A percentile compares a stretch with the other conserved stretches of the same genome.
Evolutionary conservation across 75 land plant genomes (phyloP).

Genomic region (Cunninghamia lanceolata): DNA sequence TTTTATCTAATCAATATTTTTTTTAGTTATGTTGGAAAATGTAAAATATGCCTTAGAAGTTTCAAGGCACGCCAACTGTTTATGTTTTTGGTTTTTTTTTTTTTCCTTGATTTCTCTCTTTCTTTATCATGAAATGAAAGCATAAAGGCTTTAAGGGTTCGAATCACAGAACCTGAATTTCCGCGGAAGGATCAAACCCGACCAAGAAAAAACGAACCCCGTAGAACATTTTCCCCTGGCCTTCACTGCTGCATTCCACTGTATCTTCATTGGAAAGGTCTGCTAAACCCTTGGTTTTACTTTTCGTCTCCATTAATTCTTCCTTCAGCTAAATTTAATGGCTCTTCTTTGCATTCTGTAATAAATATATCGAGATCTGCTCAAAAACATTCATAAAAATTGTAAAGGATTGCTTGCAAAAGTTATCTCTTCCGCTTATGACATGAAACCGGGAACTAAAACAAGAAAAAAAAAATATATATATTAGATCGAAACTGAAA

Average conservation of each 20-base stretch:
- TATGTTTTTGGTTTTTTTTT: no score
- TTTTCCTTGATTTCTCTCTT: no score
- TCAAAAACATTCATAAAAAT: neutral
- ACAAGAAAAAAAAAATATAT: neutral
- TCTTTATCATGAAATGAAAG: neutral
- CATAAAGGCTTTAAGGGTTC: neutral
- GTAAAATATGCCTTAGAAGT: neutral
- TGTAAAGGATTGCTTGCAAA: neutral
- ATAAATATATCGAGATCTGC: neutral
- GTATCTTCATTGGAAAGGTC: neutral
- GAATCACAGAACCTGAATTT: constrained; percentile 24
- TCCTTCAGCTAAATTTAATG: neutral
- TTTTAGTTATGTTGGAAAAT: neutral
- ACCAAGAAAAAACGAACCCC: constrained; percentile 65
- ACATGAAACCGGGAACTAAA: neutral
- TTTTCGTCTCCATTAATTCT: constrained; percentile 4
- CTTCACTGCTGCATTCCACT: neutral
- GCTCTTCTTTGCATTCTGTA: neutral
- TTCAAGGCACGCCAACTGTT: neutral
- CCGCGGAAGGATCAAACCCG: constrained; percentile 58
- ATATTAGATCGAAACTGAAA: neutral
- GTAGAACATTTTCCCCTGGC: constrained; percentile 21
- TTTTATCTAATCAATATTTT: neutral
- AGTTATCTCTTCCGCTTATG: neutral
- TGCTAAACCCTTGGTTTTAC: neutral